phyloP scores from a whole-genome alignment of 768 basidiomycete species.

The Paxillus ammoniavirescens region DNA sequence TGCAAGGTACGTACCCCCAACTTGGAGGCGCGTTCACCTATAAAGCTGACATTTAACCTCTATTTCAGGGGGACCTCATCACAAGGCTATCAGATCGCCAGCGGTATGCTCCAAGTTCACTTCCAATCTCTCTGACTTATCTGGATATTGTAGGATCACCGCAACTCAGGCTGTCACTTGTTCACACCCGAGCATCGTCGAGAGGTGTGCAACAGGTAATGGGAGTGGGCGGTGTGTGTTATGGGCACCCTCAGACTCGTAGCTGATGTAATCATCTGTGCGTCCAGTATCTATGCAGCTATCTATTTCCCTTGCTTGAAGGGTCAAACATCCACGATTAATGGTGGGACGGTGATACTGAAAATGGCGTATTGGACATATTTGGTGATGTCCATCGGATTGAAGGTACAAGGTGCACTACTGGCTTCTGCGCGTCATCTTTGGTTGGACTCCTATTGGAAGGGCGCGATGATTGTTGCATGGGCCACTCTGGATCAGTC shows the following conservation, averaged over 20 bases:
- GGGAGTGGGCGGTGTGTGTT: constrained; percentile 76
- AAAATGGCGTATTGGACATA: too few relatives aligned
- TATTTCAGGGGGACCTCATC: constrained; percentile 62
- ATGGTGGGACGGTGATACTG: too few relatives aligned
- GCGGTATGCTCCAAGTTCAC: constrained; percentile 38
- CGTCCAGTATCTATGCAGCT: background rate
- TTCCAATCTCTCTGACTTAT: background rate
- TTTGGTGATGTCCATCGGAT: too few relatives aligned
- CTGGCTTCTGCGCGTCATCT: too few relatives aligned
- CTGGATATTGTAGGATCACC: constrained; percentile 50
- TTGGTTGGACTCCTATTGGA: too few relatives aligned
- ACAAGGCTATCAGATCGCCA: constrained; percentile 57
- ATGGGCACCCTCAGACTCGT: constrained; percentile 55
- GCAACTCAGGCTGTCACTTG: constrained; percentile 91
- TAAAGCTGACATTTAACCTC: background rate
- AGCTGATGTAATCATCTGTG: background rate
- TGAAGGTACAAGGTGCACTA: too few relatives aligned
- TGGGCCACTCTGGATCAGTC: too few relatives aligned
- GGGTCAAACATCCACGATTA: too few relatives aligned
- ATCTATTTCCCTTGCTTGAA: too few relatives aligned
- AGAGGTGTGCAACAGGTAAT: constrained; percentile 76
- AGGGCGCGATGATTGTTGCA: too few relatives aligned
- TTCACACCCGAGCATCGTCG: constrained; percentile 74
- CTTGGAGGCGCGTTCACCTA: background rate
- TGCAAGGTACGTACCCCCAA: constrained; percentile 49